A percentile compares a stretch with the other conserved stretches of the same genome.
phyloP scores from a whole-genome alignment of 768 basidiomycete species.

The Panaeolus papilionaceus region DNA sequence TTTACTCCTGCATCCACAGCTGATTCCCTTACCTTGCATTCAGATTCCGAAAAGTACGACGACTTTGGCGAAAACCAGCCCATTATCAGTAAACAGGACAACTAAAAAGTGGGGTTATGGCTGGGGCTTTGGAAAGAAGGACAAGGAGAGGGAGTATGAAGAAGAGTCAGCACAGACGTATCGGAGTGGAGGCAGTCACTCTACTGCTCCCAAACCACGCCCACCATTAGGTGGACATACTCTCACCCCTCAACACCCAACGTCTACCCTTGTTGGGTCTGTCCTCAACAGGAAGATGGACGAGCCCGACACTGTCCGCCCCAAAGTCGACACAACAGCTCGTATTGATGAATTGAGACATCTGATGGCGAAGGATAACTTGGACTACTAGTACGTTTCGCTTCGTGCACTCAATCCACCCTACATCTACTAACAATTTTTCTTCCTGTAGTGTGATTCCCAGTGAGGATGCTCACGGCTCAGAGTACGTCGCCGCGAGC shows the following conservation, averaged over 20 bases:
- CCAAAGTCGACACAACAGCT: constrained; percentile 62
- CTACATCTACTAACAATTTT: constrained; percentile 21
- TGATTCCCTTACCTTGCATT: constrained; percentile 60
- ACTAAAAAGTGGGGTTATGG: constrained; percentile 72
- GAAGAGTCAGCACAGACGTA: constrained; percentile 36
- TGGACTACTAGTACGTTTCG: constrained; percentile 77
- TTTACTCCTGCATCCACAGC: constrained; percentile 48
- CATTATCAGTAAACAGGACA: constrained; percentile 39
- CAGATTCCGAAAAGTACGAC: constrained; percentile 69
- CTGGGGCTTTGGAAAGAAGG: constrained; percentile 67
- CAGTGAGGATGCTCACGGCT: constrained; percentile 82
- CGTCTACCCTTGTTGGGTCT: constrained; percentile 76
- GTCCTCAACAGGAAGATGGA: constrained; percentile 73
- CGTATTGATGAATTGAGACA: constrained; percentile 67
- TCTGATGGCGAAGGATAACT: constrained; percentile 67
- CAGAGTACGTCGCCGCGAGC: constrained; percentile 78
- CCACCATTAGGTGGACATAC: constrained; percentile 45
- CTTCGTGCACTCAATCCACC: constrained; percentile 13
- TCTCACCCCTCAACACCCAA: constrained; percentile 63
- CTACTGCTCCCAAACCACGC: constrained; percentile 42
- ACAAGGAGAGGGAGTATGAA: constrained; percentile 44
- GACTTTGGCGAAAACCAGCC: constrained; percentile 43
- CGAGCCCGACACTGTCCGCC: constrained; percentile 61
- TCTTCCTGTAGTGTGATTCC: constrained; percentile 63
- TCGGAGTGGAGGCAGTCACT: constrained; percentile 35